A percentile compares a stretch with the other conserved stretches of the same genome.
These are phyloP conservation scores for Hemisphaericaspora nanyangensis DNA, from an alignment of 805 yeast species.

Conservation along the genomic window DNA sequence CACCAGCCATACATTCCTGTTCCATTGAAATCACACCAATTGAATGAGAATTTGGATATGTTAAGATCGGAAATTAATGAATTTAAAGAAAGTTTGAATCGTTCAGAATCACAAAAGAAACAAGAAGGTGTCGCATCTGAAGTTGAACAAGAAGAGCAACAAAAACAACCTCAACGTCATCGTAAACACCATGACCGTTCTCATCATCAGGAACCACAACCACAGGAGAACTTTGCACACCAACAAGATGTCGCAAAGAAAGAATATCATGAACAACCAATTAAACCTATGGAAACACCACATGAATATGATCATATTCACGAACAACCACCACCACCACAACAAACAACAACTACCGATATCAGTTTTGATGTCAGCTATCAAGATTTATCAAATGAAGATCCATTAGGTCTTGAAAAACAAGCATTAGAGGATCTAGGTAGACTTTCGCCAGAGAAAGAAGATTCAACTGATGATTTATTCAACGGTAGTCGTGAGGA, in stretches of 20 bases:
- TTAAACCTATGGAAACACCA: background rate
- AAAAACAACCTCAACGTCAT: background rate
- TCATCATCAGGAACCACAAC: background rate
- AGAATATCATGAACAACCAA: background rate
- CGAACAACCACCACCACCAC: no score
- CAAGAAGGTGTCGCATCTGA: background rate
- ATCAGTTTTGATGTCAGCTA: constrained; percentile 37
- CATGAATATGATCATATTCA: background rate
- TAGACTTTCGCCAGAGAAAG: constrained; percentile 1
- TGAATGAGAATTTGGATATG: constrained; percentile 39
- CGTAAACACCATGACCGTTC: background rate
- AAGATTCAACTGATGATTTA: background rate
- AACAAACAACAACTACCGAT: constrained; percentile 18
- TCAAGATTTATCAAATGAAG: constrained; percentile 39
- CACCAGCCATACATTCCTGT: background rate
- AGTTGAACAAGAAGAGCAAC: background rate
- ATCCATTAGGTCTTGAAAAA: constrained; percentile 32
- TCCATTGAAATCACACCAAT: constrained; percentile 14
- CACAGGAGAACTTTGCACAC: background rate
- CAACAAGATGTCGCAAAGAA: background rate
- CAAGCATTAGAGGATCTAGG: constrained; percentile 23
- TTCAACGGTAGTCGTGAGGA: constrained; percentile 1
- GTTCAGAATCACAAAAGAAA: constrained; percentile 15
- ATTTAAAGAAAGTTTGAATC: constrained; percentile 38
- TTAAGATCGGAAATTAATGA: constrained; percentile 41